Evolutionary conservation across 2,329 filamentous ascomycete species (phyloP).

Genomic region (Aspergillus sp.): DNA sequence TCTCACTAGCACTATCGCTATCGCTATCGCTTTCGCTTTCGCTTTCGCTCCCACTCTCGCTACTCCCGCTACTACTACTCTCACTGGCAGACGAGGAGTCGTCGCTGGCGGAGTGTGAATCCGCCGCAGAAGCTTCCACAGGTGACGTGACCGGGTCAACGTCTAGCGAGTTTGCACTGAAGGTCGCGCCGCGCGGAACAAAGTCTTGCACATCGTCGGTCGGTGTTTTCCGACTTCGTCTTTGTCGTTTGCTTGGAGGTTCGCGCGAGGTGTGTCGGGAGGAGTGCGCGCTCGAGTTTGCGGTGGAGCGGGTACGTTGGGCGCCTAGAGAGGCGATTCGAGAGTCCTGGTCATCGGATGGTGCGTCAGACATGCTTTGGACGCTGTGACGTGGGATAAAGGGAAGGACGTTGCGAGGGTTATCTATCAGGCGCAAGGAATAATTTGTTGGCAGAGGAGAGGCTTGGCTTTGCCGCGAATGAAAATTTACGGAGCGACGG

Average conservation of each 20-base stretch:
- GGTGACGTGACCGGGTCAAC: constrained; percentile 41
- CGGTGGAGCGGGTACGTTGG: constrained; percentile 35
- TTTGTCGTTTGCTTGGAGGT: constrained; percentile 33
- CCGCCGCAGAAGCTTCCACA: constrained; percentile 31
- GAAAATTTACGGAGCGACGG: constrained; percentile 14
- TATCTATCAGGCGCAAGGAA: background rate
- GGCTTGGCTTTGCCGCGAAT: constrained; percentile 1
- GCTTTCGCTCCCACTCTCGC: background rate
- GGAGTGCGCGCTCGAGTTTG: constrained; percentile 25
- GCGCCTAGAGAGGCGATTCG: constrained; percentile 51
- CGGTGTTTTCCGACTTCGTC: constrained; percentile 30
- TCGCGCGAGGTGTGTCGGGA: constrained; percentile 26
- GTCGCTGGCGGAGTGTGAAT: constrained; percentile 23
- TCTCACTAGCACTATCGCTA: background rate
- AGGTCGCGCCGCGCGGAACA: constrained; percentile 42
- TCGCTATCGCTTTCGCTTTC: background rate
- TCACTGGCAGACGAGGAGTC: constrained; percentile 11
- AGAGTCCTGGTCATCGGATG: constrained; percentile 49
- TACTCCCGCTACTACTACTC: constrained; percentile 4
- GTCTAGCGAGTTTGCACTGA: constrained; percentile 38
- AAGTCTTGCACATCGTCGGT: constrained; percentile 39
- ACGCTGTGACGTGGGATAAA: background rate
- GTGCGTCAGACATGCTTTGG: constrained; percentile 30
- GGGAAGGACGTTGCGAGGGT: background rate
- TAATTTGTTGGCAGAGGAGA: constrained; percentile 4